phyloP scores from a whole-genome alignment of 768 basidiomycete genomes.

The Boletus sensibilis region DNA sequence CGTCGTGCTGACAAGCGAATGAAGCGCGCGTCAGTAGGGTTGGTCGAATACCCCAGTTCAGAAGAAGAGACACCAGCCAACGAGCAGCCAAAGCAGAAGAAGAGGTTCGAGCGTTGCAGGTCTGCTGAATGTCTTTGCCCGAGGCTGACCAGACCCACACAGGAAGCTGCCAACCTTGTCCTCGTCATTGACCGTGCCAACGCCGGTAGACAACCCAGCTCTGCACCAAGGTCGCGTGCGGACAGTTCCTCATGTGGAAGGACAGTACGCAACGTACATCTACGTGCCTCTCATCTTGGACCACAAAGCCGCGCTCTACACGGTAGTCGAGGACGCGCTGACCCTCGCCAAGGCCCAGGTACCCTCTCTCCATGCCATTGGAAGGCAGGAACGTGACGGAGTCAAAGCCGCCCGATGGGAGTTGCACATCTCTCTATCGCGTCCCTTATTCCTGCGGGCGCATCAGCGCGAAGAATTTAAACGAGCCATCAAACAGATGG shows the following conservation, averaged over 20 bases:
- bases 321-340: slow-evolving; percentile 46
- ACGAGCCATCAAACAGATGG: slow-evolving; percentile 52
- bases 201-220: slow-evolving; percentile 69
- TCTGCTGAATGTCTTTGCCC: not conserved
- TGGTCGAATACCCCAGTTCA: slow-evolving; percentile 55
- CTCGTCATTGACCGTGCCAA: slow-evolving; percentile 42
- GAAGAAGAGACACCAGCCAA: slow-evolving; percentile 36
- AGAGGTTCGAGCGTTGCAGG: slow-evolving; percentile 34
- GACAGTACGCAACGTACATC: slow-evolving; percentile 80
- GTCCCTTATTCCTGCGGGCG: slow-evolving; percentile 74
- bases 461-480: slow-evolving; percentile 79
- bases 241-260: slow-evolving; percentile 75
- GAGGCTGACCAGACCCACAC: not conserved
- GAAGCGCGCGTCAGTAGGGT: slow-evolving; percentile 24
- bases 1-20: slow-evolving; percentile 8
- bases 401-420: slow-evolving; percentile 32
- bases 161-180: slow-evolving; percentile 68
- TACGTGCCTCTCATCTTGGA: slow-evolving; percentile 62
- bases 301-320: slow-evolving; percentile 42
- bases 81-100: slow-evolving; percentile 34
- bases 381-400: slow-evolving; percentile 15
- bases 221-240: slow-evolving; percentile 84
- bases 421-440: slow-evolving; percentile 83
- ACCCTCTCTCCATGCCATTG: slow-evolving; percentile 49
- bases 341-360: slow-evolving; percentile 42